phyloP scores from a whole-genome alignment of 2,329 filamentous ascomycete genomes.

The Aureobasidium sp. region DNA sequence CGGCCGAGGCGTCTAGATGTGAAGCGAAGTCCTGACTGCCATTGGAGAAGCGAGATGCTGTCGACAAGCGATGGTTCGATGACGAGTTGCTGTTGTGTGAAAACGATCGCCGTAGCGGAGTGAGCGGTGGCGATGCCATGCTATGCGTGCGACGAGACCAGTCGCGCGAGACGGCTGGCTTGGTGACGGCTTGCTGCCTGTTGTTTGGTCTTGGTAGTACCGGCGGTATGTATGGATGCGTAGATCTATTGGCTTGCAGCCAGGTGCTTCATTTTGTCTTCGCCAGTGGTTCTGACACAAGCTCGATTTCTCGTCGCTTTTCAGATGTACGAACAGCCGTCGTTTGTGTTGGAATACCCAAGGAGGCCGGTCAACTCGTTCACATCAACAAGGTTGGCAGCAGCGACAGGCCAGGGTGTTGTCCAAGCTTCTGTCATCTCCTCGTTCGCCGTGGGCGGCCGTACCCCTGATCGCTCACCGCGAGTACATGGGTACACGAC shows the following conservation, averaged over 20 bases:
- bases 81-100: slow-evolving; percentile 37
- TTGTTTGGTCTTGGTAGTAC: not conserved
- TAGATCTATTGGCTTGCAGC: not conserved
- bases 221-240: not conserved
- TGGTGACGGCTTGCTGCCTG: not conserved
- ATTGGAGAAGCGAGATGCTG: slow-evolving; percentile 23
- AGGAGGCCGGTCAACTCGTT: not conserved
- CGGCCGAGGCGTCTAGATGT: slow-evolving; percentile 24
- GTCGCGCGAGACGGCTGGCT: not conserved
- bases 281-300: not conserved
- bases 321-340: too few species aligned
- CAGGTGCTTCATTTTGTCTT: not conserved
- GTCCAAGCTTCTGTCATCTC: slow-evolving; percentile 3
- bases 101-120: slow-evolving; percentile 34
- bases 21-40: slow-evolving; percentile 29
- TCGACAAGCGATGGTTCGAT: slow-evolving; percentile 27
- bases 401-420: not conserved
- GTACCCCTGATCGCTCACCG: not conserved
- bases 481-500: not conserved
- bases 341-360: not conserved
- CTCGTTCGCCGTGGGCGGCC: too few species aligned
- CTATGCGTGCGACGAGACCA: not conserved
- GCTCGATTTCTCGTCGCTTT: not conserved
- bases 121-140: slow-evolving; percentile 34
- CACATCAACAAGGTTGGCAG: not conserved